Evolutionary conservation across 1,139 yeast genomes (phyloP), one percentile per base, ranked within the genome.

Genomic region (Hyphopichia buzzinii): DNA sequence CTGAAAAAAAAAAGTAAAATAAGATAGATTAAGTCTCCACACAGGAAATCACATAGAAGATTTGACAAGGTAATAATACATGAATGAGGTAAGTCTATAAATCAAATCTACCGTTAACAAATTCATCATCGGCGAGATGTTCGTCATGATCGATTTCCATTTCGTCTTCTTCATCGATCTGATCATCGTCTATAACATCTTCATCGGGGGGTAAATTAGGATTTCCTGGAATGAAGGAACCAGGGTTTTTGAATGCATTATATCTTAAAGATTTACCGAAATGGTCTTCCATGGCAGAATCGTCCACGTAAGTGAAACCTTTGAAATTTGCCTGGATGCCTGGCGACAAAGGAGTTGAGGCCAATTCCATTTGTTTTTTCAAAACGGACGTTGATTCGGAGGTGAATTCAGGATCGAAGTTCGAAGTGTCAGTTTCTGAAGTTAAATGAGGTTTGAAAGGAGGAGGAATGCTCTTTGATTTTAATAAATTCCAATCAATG

Each of bases 371-470:
- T 49, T 82, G 86, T 50, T 80, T 80, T 54, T 78, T 81, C 58
- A 87, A 75, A 27, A 79, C 81, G 14, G 94, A 83, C 1, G 96
- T 88, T 25, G 95, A 84, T 33, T 95, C 90, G 49, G 83, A 84
- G 12, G 98, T 92, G 61, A 92, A 92, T 61, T 90, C 97, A 6
- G 97, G 97, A 57, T 92, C 98, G 62, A 92, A 92, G 62, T 92
- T 92, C 11, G 96, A 85, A 7, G 96, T 90, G 59, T 92, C 98
- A 3, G 94, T 80, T 55, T 92, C 98, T 26, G 89, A 83, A 6
- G 85, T 68, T 47, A 92, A 77, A 57, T 88, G 96, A 2, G 98
- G 98, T 59, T 89, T 88, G 68, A 89, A 90, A 3, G 98, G 98
- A 24, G 98, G 98, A 32, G 96, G 95, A n/a, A 92, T 78, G 54